Base-by-base conservation (phyloP, 371 early-diverging fungal species). In the Rhizopus sp. region DNA sequence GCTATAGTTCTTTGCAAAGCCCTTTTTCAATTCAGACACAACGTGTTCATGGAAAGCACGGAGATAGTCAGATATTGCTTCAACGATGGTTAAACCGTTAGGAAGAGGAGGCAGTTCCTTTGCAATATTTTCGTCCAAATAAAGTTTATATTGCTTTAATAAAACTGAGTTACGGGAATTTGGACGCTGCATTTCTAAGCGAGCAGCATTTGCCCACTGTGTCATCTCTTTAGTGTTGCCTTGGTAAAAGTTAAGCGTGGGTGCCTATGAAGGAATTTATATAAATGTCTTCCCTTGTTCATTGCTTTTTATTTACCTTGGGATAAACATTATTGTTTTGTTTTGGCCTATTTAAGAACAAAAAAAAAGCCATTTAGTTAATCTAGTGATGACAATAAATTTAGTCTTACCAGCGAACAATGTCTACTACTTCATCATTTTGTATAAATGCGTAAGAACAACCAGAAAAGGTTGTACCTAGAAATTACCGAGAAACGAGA, bases 361-460 rank as follows among this genome's bases (percentile, higher is more conserved):
- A 23, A 37, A 40, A 41, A 54, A 15, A 23, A 17, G 23, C n/a
- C 4, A 29, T 30, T 15, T 30, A n/a, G 7, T 32, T 42, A 16
- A 30, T 38, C 44, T 7, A 15, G 16, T 44, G 15, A 44, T 12
- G 4, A 33, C 39, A 23, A 7, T 3, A 3, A 16, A 5, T 12
- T 54, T 15, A 4, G 31, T 9, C 42, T 54, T 82, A 81, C 82
- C 82, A 82, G 56, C 75, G 72, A 29, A 79, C 78, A 64, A 84
- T 74, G 63, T 84, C 85, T 17, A 81, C 74, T 16, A 84, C 82
- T 53, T 84, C 82, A 39, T 81, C 81, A 67, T 82, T 84, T 51
- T 75, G 79, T 49, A 68, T 65, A 63, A 73, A 75, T 32, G 76
- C 73, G 53, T 79, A 75, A 9, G 76, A 73, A 51, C 76, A 79